These are phyloP conservation scores for Gossypium davidsonii DNA, from an alignment of 441 rosid species.

Conservation along the genomic window DNA sequence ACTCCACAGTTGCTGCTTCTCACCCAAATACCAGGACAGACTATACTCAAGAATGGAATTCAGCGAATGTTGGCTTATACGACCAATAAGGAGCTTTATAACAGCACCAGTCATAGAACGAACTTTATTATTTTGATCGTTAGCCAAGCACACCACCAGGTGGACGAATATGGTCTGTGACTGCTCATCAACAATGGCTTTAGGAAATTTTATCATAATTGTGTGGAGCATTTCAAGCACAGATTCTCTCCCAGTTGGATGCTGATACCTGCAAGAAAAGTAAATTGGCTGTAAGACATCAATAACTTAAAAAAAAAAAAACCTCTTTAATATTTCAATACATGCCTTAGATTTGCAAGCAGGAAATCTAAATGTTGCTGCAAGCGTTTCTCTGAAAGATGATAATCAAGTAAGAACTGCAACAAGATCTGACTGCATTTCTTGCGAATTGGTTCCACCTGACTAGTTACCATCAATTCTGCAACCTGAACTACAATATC, in stretches of 20 bases:
- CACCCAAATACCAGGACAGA: slow-evolving; percentile 63
- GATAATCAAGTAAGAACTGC: slow-evolving; percentile 73
- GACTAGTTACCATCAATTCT: slow-evolving; percentile 85
- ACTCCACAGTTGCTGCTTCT: slow-evolving; percentile 46
- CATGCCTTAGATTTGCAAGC: slow-evolving; percentile 67
- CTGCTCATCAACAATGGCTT: slow-evolving; percentile 50
- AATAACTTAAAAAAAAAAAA: not conserved
- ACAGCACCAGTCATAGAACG: slow-evolving; percentile 53
- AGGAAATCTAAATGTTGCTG: slow-evolving; percentile 64
- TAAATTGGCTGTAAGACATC: not conserved
- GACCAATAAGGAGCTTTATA: slow-evolving; percentile 55
- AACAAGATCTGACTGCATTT: slow-evolving; percentile 73
- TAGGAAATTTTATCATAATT: slow-evolving; percentile 60
- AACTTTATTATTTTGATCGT: slow-evolving; percentile 56
- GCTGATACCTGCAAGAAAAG: slow-evolving; percentile 58
- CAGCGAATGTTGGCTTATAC: slow-evolving; percentile 40
- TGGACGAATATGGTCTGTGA: slow-evolving; percentile 45
- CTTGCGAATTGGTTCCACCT: slow-evolving; percentile 61
- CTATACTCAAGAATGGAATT: slow-evolving; percentile 40
- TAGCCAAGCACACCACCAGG: slow-evolving; percentile 62
- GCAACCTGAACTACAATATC: slow-evolving; percentile 59
- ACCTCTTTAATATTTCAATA: slow-evolving; percentile 6
- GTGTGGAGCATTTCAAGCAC: slow-evolving; percentile 84
- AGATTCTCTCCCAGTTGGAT: slow-evolving; percentile 84
- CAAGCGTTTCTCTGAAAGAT: slow-evolving; percentile 56